Evolutionary conservation across 805 yeast species (phyloP), one percentile per base, ranked within the genome.

Genomic region (Pichia paraexigua): DNA sequence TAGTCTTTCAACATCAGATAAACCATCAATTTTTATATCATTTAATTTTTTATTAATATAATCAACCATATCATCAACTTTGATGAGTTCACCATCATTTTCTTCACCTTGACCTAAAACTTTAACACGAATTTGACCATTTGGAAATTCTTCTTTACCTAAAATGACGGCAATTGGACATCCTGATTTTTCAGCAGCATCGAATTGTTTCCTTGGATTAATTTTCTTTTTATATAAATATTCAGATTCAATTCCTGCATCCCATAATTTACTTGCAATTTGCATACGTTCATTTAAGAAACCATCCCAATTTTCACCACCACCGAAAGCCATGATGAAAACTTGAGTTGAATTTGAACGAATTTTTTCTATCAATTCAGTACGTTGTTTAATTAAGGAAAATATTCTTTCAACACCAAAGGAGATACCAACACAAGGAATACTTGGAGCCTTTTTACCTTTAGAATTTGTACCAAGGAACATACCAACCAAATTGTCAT

Each of bases 361-460:
- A 51, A 91, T 75, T 59, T 77, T 74, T 32, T 82, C 82, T 59
- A 79, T 76, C 49, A 80, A 70, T 30, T 79, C 79, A 43, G 78
- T 76, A 66, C 95, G 80, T 48, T 87, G 84, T 67, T 87, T 90
- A 61, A 94, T 82, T 54, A 94, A 71, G 10, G 98, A 89, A 67
- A 94, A 94, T 56, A 94, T 71, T 68, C 99, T 82, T 72, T 94
- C 99, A 50, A 94, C 92, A 63, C 99, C 99, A 63, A 94, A 94
- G 2, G 99, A 94, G 50, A 92, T 75, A 68, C 99, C 99, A 51
- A 94, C 95, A 74, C 99, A 94, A 27, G 99, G 99, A 63, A 94
- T 90, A 22, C 91, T 85, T 32, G 71, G 72, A 12, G 73, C 71
- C 46, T 78, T 74, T 67, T 85, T 85, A 47, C 72, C 72, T 70